Base-by-base conservation (phyloP, 2,329 filamentous ascomycete species). In the Fusarium sp. region DNA sequence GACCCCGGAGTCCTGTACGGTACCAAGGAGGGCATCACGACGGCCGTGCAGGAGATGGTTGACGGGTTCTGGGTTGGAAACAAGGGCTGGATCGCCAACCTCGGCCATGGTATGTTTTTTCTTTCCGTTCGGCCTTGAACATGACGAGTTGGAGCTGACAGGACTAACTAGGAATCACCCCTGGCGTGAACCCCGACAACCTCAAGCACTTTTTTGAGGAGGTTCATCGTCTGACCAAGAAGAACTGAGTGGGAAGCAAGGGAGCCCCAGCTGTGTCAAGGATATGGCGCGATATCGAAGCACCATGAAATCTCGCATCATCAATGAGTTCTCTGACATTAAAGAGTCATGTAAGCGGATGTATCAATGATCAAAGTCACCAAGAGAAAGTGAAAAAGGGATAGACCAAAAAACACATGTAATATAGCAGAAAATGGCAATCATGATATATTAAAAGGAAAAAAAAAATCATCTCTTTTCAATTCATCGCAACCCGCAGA, bases 1-100 rank as follows among this genome's bases (percentile, higher is more conserved):
- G 97, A 99, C 81, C 97, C 97, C 0, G 97, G 97, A 41, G 91
- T 98, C 25, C 84, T 99, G 57, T 99, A 99, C 80, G 97, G 97
- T 45, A 92, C 93, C 9, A 92, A 89, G 74, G 91, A 92, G 72
- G 90, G 92, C 52, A 98, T 99, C 76, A 97, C 95, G 5, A 87
- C 89, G 74, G 93, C 92, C 0, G 95, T 98, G 9, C 89, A 96
- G 83, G 88, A 92, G 56, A 98, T 98, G 93, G 94, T 97, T 1
- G 86, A 92, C 71, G 96, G 96, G 0, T 99, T 98, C 70, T 91
- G 91, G 82, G 85, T 85, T 6, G 91, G 92, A 72, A 96, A 95
- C 84, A 92, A 95, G 83, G 94, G 96, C 45, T 99, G 97, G 96
- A 98, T 99, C 77, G 95, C 94, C 57, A 99, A 99, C 82, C 88